Evolutionary conservation across 164 flowering plant species (phyloP), one percentile per base, ranked within the genome.

Genomic region (Vitis rotundifolia): DNA sequence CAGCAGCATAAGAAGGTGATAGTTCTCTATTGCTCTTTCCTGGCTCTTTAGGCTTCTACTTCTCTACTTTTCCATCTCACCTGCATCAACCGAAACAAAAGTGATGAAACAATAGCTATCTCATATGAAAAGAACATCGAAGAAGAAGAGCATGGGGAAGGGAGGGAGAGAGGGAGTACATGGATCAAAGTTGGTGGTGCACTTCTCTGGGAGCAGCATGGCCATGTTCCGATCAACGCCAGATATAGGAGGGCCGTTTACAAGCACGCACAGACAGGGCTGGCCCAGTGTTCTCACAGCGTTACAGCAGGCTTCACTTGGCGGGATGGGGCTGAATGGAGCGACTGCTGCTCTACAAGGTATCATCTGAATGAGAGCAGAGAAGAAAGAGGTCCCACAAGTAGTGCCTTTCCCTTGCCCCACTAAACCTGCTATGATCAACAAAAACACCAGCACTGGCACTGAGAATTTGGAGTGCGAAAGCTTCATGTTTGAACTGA

Each of bases 321-420:
- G 98, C 2, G 87, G 93, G 51, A 86, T 71, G 22, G 94, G 87
- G 68, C 91, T 84, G 53, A 84, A 88, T 9, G 97, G 94, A 22
- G 90, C 76, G 1, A 94, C 93, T 8, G 99, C 83, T 49, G 87
- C 80, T 77, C 91, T 76, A 73, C 99, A 94, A n/a, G 99, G 98
- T 59, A 89, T 86, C 62, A 94, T 80, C 83, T 91, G 88, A 52
- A 92, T 81, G 5, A 94, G 84, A 9, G 97, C 80, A 2, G 91
- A 76, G 77, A 92, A 86, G 85, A 92, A 94, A 18, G 98, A 86
- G 73, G 79, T 84, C n/a, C 77, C 67, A 69, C 97, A 94, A 7
- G 75, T 71, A 47, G 67, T 81, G 15, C 76, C 77, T 18, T 68
- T 64, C 29, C 84, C 81, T 62, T 72, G 79, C 57, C 74, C 68